A percentile compares a stretch with the other conserved stretches of the same genome.
Evolutionary conservation across 192 early-diverging fungal genomes (phyloP).

Genomic region (Paraglomus occultum): DNA sequence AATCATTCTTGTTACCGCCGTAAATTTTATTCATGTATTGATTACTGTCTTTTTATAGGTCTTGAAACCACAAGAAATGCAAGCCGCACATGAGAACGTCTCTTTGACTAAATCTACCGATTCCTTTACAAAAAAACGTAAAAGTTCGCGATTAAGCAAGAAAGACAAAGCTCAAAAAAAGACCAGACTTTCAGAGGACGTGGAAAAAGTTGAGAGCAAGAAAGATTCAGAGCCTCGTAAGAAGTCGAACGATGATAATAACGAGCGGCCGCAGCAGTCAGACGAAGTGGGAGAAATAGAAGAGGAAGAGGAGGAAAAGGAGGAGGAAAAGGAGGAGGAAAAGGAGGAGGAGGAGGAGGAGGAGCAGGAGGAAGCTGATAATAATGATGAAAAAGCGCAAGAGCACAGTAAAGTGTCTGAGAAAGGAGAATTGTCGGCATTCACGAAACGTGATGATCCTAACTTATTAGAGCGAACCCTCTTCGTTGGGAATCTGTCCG

Average conservation of each 20-base stretch:
- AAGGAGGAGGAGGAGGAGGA: conserved; percentile 42
- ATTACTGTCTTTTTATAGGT: too few species aligned
- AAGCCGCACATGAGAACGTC: too few species aligned
- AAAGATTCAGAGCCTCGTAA: not conserved
- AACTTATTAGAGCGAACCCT: conserved; percentile 71
- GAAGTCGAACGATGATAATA: not conserved
- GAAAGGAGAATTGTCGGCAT: conserved; percentile 41
- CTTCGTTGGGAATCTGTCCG: conserved; percentile 92
- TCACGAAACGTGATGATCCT: conserved; percentile 47
- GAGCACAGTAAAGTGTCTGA: conserved; percentile 23
- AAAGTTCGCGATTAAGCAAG: conserved; percentile 38
- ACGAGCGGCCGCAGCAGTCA: not conserved
- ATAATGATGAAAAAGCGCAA: conserved; percentile 29
- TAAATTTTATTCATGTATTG: too few species aligned
- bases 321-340: conserved; percentile 38
- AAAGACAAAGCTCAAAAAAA: not conserved
- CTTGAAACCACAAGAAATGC: too few species aligned
- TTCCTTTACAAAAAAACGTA: conserved; percentile 27
- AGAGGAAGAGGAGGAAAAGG: conserved; percentile 38
- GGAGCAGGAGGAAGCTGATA: conserved; percentile 39
- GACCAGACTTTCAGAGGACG: conserved; percentile 4
- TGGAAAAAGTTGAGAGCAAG: conserved; percentile 28
- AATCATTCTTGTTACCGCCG: too few species aligned
- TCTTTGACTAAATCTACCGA: too few species aligned
- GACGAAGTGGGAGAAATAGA: conserved; percentile 2